Evolutionary conservation across 192 early-diverging fungal genomes (phyloP), one percentile per base, ranked within the genome.

Genomic region (Coemansia sp.): DNA sequence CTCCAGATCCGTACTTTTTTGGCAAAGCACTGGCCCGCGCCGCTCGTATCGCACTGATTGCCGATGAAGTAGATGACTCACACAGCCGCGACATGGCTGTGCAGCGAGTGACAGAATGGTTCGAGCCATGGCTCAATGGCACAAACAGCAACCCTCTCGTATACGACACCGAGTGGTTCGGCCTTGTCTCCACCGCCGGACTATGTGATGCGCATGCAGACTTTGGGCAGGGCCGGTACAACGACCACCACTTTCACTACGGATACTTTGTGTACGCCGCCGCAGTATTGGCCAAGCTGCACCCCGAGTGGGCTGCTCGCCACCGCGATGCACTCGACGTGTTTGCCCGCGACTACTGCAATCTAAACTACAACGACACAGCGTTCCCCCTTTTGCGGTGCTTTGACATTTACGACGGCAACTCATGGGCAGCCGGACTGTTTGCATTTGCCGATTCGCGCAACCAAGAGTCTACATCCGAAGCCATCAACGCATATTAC

Each of bases 171-270:
- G 72, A 74, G 20, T 85, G 84, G 84, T 51, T 37, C 3, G 84
- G 84, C 8, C 10, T 83, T 6, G 61, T 77, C 16, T 71, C 64
- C 48, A 41, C 29, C 4, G 66, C 54, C 0, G 82, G 78, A 1
- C 65, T 81, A 41, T 19, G 23, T 16, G 79, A 83, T 20, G 39
- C 71, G 0, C 48, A 32, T 1, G 82, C 71, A 1, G 84, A 83
- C 32, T 85, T 82, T 59, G 84, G 84, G 35, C 83, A 83, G 53
- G 84, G 78, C 20, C 64, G 61, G 4, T 85, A 85, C 57, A 85
- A 85, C 57, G 84, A 85, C 69, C 84, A 85, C 62, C 84, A 85
- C 49, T 85, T 83, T 69, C 84, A 85, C 66, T 85, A 85, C 32
- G 84, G 84, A 16, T 85, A 85, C 52, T 83, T 85, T 61, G 55